Evolutionary conservation across 2,329 filamentous ascomycete species (phyloP), one percentile per base, ranked within the genome.

Genomic region (Colletotrichum sp.): DNA sequence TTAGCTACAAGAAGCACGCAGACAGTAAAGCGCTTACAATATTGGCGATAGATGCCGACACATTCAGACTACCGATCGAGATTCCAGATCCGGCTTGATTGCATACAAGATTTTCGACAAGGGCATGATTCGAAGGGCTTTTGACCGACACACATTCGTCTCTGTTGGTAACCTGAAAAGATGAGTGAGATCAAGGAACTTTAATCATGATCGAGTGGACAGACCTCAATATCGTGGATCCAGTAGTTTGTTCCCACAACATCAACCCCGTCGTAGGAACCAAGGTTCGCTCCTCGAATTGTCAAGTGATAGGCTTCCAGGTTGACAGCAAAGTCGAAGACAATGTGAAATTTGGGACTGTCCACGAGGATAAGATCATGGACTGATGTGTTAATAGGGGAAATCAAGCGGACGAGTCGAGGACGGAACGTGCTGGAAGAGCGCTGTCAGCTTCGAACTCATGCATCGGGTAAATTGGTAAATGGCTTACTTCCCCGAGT

Each of bases 201-300:
- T 48, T 0, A 7, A 0, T 7, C 9, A 48, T 3, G 1, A 4
- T n/a, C 0, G 18, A 48, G 18, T 1, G 38, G 3, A 48, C 38
- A 10, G 0, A 48, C 38, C 38, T 48, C 38, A 12, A 48, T 48
- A n/a, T n/a, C 38, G 38, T 48, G 38, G 38, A 48, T 48, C 38
- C 38, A 48, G 18, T 48, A 48, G 38, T 48, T 48, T 0, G 38
- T 48, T n/a, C 38, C 38, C 9, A 48, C 38, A 48, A 48, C 38
- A 48, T 48, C 38, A 0, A 48, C 38, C 18, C 38, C 18, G 18
- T 48, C 38, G 18, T 48, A 48, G 18, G 38, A 48, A 48, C 38
- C 38, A 7, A 48, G 38, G 38, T 48, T 48, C 18, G 38, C 38
- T 48, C 38, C 38, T 48, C 38, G 38, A 48, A 48, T 48, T 3